Conservation (phyloP, 257 asterid species). For the Solanum phureja region DNA sequence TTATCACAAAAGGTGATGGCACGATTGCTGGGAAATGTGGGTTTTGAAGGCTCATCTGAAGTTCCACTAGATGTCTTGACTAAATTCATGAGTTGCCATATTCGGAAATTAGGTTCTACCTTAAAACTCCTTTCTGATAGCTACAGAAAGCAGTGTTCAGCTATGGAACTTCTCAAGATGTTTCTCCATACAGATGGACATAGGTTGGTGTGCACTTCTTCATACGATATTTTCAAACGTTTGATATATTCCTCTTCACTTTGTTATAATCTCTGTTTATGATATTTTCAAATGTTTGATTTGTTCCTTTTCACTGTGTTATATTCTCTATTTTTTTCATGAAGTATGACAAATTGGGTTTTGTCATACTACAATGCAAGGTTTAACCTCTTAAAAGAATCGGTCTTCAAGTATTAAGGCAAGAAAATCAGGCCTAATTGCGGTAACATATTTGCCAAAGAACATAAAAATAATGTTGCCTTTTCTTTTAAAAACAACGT, state of each 20-base stretch:
- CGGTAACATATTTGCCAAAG: neutral
- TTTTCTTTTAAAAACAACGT: neutral
- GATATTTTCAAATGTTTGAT: conserved; percentile 1
- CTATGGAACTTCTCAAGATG: conserved; percentile 78
- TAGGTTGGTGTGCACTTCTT: conserved; percentile 43
- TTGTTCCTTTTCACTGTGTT: neutral
- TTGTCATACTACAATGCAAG: neutral
- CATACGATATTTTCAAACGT: conserved; percentile 4
- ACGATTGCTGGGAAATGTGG: conserved; percentile 50
- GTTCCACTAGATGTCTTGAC: conserved; percentile 57
- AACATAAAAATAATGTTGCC: neutral
- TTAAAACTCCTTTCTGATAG: conserved; percentile 82
- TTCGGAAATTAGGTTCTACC: conserved; percentile 62
- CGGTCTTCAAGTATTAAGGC: neutral
- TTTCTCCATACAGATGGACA: conserved; percentile 75
- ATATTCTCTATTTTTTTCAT: neutral
- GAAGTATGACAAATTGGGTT: neutral
- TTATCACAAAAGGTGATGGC: conserved; percentile 72
- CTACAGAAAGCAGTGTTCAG: conserved; percentile 84
- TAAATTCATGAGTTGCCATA: conserved; percentile 71
- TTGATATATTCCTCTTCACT: neutral
- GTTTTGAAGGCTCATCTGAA: conserved; percentile 84
- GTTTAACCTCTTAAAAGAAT: neutral
- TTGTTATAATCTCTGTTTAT: neutral
- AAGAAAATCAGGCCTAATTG: neutral